phyloP scores from a whole-genome alignment of 805 yeast species.

The Wickerhamiella nectarea region DNA sequence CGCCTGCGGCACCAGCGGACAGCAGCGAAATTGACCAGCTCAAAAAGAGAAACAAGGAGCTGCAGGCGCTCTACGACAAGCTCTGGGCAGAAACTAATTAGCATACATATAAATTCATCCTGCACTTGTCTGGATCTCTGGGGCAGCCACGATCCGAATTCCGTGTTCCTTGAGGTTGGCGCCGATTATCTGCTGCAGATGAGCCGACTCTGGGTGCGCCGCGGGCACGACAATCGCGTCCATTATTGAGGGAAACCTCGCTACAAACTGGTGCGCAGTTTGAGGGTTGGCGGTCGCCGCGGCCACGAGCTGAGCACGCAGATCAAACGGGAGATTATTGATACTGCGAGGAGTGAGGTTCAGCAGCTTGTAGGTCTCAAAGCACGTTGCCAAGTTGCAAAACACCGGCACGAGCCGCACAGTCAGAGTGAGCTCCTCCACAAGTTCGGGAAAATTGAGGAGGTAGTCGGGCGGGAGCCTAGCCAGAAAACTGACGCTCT shows the following conservation, averaged over 20 bases:
- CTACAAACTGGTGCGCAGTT: conserved; percentile 13
- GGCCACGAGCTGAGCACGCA: conserved; percentile 12
- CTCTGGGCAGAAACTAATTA: conserved; percentile 17
- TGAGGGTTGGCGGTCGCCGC: conserved; percentile 15
- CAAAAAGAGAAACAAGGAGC: conserved; percentile 14
- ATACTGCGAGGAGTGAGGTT: conserved; percentile 8
- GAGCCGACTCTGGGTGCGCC: conserved; percentile 9
- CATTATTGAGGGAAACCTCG: conserved; percentile 11
- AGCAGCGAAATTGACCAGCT: conserved; percentile 3
- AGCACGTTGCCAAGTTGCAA: conserved; percentile 13
- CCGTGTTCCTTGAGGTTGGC: conserved; percentile 11
- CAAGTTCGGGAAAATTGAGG: conserved; percentile 10
- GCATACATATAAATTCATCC: neutral
- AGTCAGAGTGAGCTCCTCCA: conserved; percentile 11
- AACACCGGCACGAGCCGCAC: conserved; percentile 11
- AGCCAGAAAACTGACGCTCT: conserved; percentile 13
- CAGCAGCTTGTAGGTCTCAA: conserved; percentile 12
- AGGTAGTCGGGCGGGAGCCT: conserved; percentile 16
- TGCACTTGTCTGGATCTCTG: conserved; percentile 5
- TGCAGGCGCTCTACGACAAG: conserved; percentile 21
- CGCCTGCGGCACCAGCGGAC: neutral
- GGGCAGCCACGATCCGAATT: conserved; percentile 5
- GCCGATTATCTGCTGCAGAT: conserved; percentile 7
- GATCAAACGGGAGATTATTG: conserved; percentile 8
- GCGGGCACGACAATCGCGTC: conserved; percentile 11